Evolutionary conservation across 768 basidiomycete genomes (phyloP).

Genomic region (Heimioporus sp.): DNA sequence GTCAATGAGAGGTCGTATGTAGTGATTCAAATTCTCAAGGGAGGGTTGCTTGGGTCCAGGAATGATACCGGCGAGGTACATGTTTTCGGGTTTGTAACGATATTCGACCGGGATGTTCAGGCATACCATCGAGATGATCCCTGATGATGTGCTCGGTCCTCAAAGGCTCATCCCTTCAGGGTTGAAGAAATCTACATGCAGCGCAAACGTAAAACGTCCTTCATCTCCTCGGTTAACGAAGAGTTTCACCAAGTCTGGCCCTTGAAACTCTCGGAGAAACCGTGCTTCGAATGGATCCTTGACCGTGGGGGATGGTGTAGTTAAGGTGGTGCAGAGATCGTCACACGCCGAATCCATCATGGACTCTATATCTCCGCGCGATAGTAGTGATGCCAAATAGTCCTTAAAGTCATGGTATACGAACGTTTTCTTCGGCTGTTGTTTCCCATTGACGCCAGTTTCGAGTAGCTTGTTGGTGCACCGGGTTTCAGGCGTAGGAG

Average conservation of each 20-base stretch:
- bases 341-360: conserved; percentile 1
- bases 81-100: conserved; percentile 37
- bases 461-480: not conserved
- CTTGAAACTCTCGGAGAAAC: conserved; percentile 28
- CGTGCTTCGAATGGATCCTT: conserved; percentile 15
- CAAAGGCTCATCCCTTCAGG: conserved; percentile 23
- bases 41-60: conserved; percentile 37
- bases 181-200: conserved; percentile 38
- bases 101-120: conserved; percentile 31
- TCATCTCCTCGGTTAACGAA: conserved; percentile 17
- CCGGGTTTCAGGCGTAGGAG: not conserved
- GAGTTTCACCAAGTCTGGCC: conserved; percentile 8
- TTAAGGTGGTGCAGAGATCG: not conserved
- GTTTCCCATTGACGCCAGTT: too few relatives aligned
- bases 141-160: conserved; percentile 25
- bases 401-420: conserved; percentile 10
- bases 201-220: conserved; percentile 29
- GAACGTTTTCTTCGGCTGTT: not conserved
- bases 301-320: not conserved
- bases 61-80: conserved; percentile 37
- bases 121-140: conserved; percentile 15
- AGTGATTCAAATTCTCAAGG: conserved; percentile 32
- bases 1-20: conserved; percentile 33
- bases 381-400: conserved; percentile 1
- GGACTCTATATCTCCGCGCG: not conserved